Evolutionary conservation across 805 yeast genomes (phyloP).

Genomic region (Suhomyces sp.): DNA sequence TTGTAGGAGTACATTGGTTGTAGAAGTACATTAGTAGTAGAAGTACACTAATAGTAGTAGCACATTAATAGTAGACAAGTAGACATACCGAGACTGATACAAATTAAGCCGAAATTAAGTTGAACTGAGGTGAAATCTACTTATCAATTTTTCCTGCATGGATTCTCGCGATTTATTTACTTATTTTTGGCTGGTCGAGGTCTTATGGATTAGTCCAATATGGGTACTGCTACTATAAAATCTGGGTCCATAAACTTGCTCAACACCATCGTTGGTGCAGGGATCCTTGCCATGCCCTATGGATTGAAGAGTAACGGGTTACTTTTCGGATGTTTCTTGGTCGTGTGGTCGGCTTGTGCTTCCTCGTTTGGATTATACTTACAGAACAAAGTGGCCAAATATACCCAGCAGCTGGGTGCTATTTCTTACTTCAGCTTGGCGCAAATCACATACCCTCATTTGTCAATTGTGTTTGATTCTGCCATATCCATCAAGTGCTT

Average conservation of each 20-base stretch:
- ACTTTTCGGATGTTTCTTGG: slow-evolving; percentile 51
- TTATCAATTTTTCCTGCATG: too few relatives aligned
- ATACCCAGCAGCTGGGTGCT: slow-evolving; percentile 40
- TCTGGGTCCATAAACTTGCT: slow-evolving; percentile 52
- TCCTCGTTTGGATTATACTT: slow-evolving; percentile 67
- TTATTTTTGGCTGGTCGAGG: too few relatives aligned
- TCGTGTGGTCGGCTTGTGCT: slow-evolving; percentile 60
- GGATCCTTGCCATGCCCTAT: slow-evolving; percentile 71
- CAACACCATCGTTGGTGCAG: slow-evolving; percentile 81
- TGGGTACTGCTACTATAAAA: slow-evolving; percentile 17
- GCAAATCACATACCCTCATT: slow-evolving; percentile 64
- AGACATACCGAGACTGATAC: too few relatives aligned
- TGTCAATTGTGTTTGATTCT: slow-evolving; percentile 67
- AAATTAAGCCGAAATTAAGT: too few relatives aligned
- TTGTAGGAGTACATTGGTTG: too few relatives aligned
- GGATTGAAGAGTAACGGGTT: slow-evolving; percentile 70
- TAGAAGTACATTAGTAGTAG: too few relatives aligned
- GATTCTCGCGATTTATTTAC: not conserved
- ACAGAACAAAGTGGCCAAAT: slow-evolving; percentile 58
- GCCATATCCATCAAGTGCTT: slow-evolving; percentile 77
- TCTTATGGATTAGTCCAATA: too few relatives aligned
- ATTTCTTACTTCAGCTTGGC: slow-evolving; percentile 46
- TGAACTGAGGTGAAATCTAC: too few relatives aligned
- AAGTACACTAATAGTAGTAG: too few relatives aligned
- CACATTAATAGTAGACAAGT: too few relatives aligned